Base-by-base conservation (phyloP, 768 basidiomycete genomes). In the Kwoniella dejecticola region DNA sequence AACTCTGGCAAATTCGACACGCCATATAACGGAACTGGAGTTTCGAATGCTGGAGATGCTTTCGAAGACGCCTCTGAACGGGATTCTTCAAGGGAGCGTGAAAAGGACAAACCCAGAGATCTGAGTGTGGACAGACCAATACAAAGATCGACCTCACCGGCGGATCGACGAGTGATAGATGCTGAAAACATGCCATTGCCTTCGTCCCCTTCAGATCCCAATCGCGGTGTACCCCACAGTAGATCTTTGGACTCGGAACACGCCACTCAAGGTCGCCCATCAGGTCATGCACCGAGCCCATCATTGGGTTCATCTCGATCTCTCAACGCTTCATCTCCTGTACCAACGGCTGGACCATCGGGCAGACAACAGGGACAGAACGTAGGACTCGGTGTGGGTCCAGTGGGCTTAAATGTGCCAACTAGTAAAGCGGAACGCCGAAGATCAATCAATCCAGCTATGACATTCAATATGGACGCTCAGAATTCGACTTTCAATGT, bases 361-460 rank as follows among this genome's bases (percentile, higher is more conserved):
- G 40, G 24, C 11, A 40, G 61, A 23, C 40, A 40, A 33, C 55
- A 45, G 10, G 17, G 38, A 23, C 54, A 49, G 3, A 69, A 57
- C 42, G 45, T 69, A 19, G 78, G 78, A 10, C 59, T 80, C 4
- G 79, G 76, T 4, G 71, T 80, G 2, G 75, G 75, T 13, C 68
- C 68, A 10, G 63, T 68, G 2, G 57, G 77, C 3, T 66, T 79
- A 60, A 68, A 50, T 69, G 80, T 50, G 66, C 82, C 42, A 48
- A 75, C 62, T 57, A 79, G 79, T 4, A 81, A 83, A 33, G 77
- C 80, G 0, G 83, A 83, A 24, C 83, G 81, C 45, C 79, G 85
- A 12, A 79, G 82, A 21, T 86, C 85, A 3, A 85, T 86, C 62
- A 86, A 85, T 57, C 86, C 86, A 1, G 81, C 74, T 3, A 72